Base-by-base conservation (phyloP, 441 rosid species). In the Gossypium davidsonii region DNA sequence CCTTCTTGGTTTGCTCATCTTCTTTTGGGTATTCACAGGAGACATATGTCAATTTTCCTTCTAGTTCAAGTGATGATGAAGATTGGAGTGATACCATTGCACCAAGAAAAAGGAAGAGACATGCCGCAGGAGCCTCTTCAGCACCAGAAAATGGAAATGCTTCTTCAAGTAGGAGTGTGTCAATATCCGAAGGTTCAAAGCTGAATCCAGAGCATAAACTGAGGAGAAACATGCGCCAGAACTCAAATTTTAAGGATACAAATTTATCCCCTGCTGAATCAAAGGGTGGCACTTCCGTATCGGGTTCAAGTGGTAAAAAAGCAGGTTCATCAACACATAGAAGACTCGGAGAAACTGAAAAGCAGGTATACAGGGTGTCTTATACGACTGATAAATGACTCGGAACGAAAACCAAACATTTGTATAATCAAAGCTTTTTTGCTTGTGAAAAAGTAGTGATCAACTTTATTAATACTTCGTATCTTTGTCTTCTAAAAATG, bases 51-150 rank as follows among this genome's bases (percentile, higher is more conserved):
- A 76, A 86, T 78, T 82, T 70, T 77, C 71, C 90, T 14, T 73
- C 91, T 3, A 85, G 84, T 61, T 84, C 97, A 9, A 87, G 91
- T 79, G 92, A 87, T 61, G 97, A 90, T 83, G 93, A 90, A 70
- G 90, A 87, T 71, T 91, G 87, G 84, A 73, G 70, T 70, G 89
- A 79, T 70, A 62, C 77, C 14, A 77, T 64, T 73, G 73, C 73
- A 8, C 76, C 86, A 74, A 79, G 74, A 72, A 79, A 74, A 83
- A 79, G 57, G 81, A 82, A 75, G 79, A 81, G 74, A 68, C 51
- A 61, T 59, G 65, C 77, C 9, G 66, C 52, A 71, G 74, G 80
- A 71, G 82, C 55, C 51, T 74, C 73, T 63, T 65, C 55, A 0
- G 79, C 26, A 60, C 74, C 86, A 34, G 77, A 53, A 63, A 81